Percentiles rank a stretch among this genome's conserved stretches.
phyloP scores from a whole-genome alignment of 116 monocot species.

The Cymodocea nodosa region DNA sequence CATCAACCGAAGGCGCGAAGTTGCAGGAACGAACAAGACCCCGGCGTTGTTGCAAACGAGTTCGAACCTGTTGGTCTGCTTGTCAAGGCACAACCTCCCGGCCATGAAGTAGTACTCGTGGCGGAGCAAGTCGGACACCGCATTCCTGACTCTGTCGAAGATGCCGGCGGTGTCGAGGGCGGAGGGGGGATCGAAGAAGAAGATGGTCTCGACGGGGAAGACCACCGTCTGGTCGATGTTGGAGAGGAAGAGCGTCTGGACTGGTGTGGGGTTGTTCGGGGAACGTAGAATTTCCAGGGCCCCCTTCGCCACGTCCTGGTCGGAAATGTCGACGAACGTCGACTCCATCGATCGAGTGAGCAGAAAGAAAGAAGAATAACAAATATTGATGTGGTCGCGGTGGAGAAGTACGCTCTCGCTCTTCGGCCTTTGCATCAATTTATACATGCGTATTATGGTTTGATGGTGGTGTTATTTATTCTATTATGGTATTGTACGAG shows the following conservation, averaged over 20 bases:
- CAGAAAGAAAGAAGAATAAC: not conserved
- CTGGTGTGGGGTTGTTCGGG: slow-evolving; percentile 28
- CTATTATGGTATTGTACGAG: too few relatives aligned
- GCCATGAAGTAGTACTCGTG: slow-evolving; percentile 76
- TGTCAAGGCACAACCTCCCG: slow-evolving; percentile 43
- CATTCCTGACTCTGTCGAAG: slow-evolving; percentile 24
- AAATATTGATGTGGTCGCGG: not conserved
- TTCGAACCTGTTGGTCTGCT: slow-evolving; percentile 37
- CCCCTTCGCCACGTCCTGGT: slow-evolving; percentile 28
- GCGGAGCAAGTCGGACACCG: slow-evolving; percentile 42
- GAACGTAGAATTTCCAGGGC: slow-evolving; percentile 24
- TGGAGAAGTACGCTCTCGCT: too few relatives aligned
- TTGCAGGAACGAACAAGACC: slow-evolving; percentile 37
- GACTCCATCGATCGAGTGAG: slow-evolving; percentile 1
- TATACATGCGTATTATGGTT: too few relatives aligned
- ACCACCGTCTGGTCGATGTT: slow-evolving; percentile 85
- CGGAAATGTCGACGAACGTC: slow-evolving; percentile 6
- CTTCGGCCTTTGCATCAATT: too few relatives aligned
- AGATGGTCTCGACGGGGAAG: slow-evolving; percentile 72
- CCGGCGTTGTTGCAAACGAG: slow-evolving; percentile 75
- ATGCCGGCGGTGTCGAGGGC: slow-evolving; percentile 10
- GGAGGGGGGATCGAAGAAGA: slow-evolving; percentile 33
- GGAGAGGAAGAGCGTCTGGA: slow-evolving; percentile 43
- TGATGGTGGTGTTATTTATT: too few relatives aligned
- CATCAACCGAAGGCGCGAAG: slow-evolving; percentile 23